Evolutionary conservation across 352 stramenopile genomes (phyloP), one percentile per base, ranked within the genome.

Genomic region (Phytophthora gonapodyides): DNA sequence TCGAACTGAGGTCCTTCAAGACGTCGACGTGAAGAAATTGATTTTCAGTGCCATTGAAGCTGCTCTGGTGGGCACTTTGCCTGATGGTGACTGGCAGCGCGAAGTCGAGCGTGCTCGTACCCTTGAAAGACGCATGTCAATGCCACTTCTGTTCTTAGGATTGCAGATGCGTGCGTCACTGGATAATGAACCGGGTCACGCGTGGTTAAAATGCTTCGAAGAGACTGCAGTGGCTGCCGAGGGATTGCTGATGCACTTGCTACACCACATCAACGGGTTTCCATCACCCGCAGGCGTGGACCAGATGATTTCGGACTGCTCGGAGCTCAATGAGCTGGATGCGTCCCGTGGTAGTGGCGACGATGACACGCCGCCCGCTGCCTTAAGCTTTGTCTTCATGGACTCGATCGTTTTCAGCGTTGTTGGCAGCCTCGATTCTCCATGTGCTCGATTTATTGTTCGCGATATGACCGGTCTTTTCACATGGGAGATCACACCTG

Each of bases 351-450:
- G 68, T 11, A 61, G 43, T 33, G 62, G 57, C 0, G 77, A 79
- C 35, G 68, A 82, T 41, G 58, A 74, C 11, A 59, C 49, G 2
- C 59, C 53, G 7, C 68, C 73, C 21, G 66, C 69, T 0, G 75
- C 78, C 2, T 63, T 94, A n/a, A 93, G 83, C 50, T 96, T 96
- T 68, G 84, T 96, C 30, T 94, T 92, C 45, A 93, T 96, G 84
- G 82, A 94, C 51, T 90, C 84, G 21, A 90, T 96, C 51, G 78
- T 96, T 10, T 84, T 96, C 34, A 94, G 76, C 9, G 83, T 96
- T 24, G 77, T 96, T 5, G 87, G 87, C 11, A 93, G 84, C 40
- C 53, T 93, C 9, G 86, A 93, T 52, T 91, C 87, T 0, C 75
- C 80, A 1, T 93, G 81, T 37, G 83, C 77, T 1, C 78, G 84